A percentile compares a stretch with the other conserved stretches of the same genome.
Evolutionary conservation across 2,329 filamentous ascomycete species (phyloP).

Genomic region (Eurotiales sp.): DNA sequence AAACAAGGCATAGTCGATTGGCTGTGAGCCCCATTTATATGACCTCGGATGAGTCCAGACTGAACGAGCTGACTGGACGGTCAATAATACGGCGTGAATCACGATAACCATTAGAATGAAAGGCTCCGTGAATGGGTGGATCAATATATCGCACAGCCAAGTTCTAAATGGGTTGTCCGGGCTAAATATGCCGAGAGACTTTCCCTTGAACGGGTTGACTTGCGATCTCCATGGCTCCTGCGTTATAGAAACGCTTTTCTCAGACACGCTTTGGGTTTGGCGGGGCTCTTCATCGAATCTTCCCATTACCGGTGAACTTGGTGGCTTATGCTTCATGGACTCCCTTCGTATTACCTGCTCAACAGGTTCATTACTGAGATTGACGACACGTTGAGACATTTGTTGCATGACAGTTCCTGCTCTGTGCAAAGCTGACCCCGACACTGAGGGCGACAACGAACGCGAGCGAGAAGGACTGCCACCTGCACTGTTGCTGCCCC

Average conservation of each 20-base stretch:
- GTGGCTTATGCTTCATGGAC: constrained; percentile 50
- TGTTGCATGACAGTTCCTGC: constrained; percentile 73
- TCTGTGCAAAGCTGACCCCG: constrained; percentile 59
- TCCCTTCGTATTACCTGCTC: constrained; percentile 65
- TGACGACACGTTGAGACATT: constrained; percentile 97
- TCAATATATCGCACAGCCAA: constrained; percentile 74
- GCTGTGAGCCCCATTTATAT: constrained; percentile 58
- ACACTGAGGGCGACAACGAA: constrained; percentile 61
- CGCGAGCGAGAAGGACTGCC: constrained; percentile 34
- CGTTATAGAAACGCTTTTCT: constrained; percentile 25
- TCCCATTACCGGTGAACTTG: constrained; percentile 46
- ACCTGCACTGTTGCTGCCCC: constrained; percentile 45
- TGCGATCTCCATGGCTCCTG: constrained; percentile 44
- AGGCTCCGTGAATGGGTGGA: constrained; percentile 83
- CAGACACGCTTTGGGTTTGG: constrained; percentile 28
- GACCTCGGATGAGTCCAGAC: constrained; percentile 63
- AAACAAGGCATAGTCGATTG: constrained; percentile 76
- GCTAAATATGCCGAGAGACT: constrained; percentile 78
- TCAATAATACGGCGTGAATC: constrained; percentile 80
- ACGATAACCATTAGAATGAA: constrained; percentile 83
- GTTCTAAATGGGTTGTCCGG: constrained; percentile 71
- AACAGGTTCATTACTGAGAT: constrained; percentile 86
- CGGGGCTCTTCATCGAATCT: constrained; percentile 45
- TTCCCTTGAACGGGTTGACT: constrained; percentile 79
- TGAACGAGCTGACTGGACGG: constrained; percentile 72